Base-by-base conservation (phyloP, 78 protist genomes). In the Pelomyxa schiedti region DNA sequence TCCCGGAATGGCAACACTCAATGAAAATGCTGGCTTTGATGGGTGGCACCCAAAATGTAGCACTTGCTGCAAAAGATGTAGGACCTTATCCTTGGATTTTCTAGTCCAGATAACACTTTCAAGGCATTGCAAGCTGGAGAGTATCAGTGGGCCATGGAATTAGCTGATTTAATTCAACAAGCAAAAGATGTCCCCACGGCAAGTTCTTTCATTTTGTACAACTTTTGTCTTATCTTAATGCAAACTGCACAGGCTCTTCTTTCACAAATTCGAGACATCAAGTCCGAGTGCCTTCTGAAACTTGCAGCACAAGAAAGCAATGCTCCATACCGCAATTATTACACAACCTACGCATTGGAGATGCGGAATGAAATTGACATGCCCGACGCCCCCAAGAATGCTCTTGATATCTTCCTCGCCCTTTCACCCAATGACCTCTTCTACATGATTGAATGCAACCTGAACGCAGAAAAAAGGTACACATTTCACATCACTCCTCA, bases 61-160 rank as follows among this genome's bases (percentile, higher is more conserved):
- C 26, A 1, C 71, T n/a, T 4, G 29, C 53, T 42, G 26, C 41
- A 67, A 16, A 2, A 1, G 41, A 16, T 66, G 8, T 32, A 35
- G 42, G 8, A 66, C 5, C 6, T 66, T 32, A 37, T 66, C 8
- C 42, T 32, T 37, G 8, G 71, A 39, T 4, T 3, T n/a, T 4
- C 24, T 42, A n/a, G 4, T 30, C 6, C 37, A n/a, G 71, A 8
- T 1, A 3, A 4, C 26, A 42, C 4, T 4, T 39, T 39, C 4
- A 22, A 16, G 71, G 71, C 71, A 22, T 4, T 67, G 4, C 53
- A 22, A 3, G 5, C 26, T 4, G 3, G 1, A 5, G 71, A 5
- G 29, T 16, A 24, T 30, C 71, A 67, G 71, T 67, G 71, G 71
- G 26, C 41, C 29, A 39, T 67, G 71, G 29, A 67, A 42, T 42